These are phyloP conservation scores for Fusarium ramigenum DNA, from an alignment of 2,329 filamentous ascomycete species.

Conservation along the genomic window DNA sequence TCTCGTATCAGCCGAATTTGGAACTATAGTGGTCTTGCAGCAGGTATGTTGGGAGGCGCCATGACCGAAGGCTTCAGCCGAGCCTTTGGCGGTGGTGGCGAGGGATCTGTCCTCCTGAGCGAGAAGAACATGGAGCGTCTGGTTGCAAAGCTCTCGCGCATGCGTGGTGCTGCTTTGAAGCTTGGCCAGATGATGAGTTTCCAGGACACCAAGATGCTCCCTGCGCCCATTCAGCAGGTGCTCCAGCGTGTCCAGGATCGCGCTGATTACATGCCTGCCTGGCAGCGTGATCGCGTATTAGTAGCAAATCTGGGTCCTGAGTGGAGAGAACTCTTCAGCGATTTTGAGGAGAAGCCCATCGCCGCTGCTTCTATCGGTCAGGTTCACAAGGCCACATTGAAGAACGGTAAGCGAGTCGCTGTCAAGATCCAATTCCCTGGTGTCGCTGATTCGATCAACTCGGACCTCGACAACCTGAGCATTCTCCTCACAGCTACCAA, in stretches of 20 bases:
- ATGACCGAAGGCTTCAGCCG: constrained; percentile 86
- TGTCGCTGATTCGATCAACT: constrained; percentile 94
- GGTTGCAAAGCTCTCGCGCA: constrained; percentile 90
- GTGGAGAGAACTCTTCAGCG: constrained; percentile 84
- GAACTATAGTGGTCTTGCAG: constrained; percentile 94
- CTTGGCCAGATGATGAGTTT: constrained; percentile 98
- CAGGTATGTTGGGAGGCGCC: constrained; percentile 94
- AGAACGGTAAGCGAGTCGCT: constrained; percentile 79
- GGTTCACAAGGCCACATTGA: constrained; percentile 86
- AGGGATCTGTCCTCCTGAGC: constrained; percentile 87
- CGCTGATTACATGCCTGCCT: constrained; percentile 97
- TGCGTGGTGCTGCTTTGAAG: constrained; percentile 97
- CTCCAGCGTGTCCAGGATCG: constrained; percentile 94
- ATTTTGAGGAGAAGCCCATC: constrained; percentile 91
- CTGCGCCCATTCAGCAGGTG: constrained; percentile 85
- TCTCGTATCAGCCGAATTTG: constrained; percentile 87
- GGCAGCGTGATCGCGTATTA: constrained; percentile 88
- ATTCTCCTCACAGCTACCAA: constrained; percentile 90
- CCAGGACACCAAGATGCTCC: constrained; percentile 95
- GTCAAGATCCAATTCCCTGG: constrained; percentile 99
- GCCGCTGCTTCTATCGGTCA: constrained; percentile 97
- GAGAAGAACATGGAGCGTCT: constrained; percentile 91
- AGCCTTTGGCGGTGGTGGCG: constrained; percentile 72
- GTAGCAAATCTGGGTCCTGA: constrained; percentile 78
- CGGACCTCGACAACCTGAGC: constrained; percentile 92